Evolutionary conservation across 495 filamentous ascomycete species (phyloP), one percentile per base, ranked within the genome.

Genomic region (Pseudevernia furfuracea): DNA sequence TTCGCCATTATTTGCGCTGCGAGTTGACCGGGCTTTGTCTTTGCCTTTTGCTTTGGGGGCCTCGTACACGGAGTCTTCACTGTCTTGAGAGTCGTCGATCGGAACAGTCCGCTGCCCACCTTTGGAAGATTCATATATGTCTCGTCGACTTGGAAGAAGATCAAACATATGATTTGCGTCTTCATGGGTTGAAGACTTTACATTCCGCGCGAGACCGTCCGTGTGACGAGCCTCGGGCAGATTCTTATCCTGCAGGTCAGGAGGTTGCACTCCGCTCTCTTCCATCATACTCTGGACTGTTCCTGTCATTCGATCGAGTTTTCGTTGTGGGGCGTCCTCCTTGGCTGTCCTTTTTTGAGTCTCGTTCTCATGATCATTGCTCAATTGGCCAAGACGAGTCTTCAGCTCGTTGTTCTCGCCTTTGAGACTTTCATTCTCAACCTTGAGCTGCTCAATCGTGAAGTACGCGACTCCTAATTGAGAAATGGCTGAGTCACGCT

Each of bases 391-490:
- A 48, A 80, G 66, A 36, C 80, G 79, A 25, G 71, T 67, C 63
- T 76, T 79, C 37, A 86, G 76, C 21, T 77, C 75, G 12, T 75
- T 62, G 66, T 83, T 81, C 65, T 83, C 80, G 52, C 75, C 70
- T 39, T 71, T 73, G n/a, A 85, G 67, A 21, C 64, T 73, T 41
- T 81, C 77, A 63, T 81, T 84, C 38, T 84, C 82, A n/a, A 63
- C 70, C 74, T 87, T 87, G 23, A 88, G 72, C 60, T 87, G 84
- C 63, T 88, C 85, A 0, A 79, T 77, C 56, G 82, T 82, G n/a
- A 82, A 77, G 60, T 84, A 86, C 17, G 87, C 85, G 28, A 84
- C 78, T 5, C 80, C 84, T 17, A 89, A 74, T 53, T 89, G 86
- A 38, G 81, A 81, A 36, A 88, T 79, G 9, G 87, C 80, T 60